Percentiles rank a stretch among this genome's conserved stretches.
Evolutionary conservation across 257 asterid species (phyloP).

Genomic region (Solanum lignicaule): DNA sequence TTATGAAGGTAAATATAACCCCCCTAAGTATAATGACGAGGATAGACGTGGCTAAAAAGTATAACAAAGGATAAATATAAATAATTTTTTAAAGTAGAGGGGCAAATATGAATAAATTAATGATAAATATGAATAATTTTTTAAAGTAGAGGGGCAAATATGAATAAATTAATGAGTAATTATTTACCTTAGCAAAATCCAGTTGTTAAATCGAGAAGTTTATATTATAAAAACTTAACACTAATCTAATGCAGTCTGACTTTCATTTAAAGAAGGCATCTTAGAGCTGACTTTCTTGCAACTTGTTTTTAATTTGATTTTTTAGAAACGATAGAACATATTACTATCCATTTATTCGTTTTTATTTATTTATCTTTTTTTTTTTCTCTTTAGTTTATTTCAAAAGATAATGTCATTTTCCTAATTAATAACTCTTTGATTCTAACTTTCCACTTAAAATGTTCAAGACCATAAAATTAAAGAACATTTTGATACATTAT

Average conservation of each 20-base stretch:
- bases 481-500: not conserved
- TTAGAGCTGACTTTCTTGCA: not conserved
- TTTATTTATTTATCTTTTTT: not conserved
- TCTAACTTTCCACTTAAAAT: fast-evolving
- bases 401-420: not conserved
- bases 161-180: not conserved
- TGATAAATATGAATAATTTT: no score
- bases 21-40: no score
- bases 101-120: no score
- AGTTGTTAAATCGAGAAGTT: not conserved
- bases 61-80: no score
- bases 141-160: no score
- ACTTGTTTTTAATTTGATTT: not conserved
- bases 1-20: not conserved
- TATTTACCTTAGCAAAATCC: not conserved
- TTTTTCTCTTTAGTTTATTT: not conserved
- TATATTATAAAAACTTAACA: not conserved
- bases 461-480: not conserved
- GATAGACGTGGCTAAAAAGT: no score
- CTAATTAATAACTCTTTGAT: no score
- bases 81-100: no score
- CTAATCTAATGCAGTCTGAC: not conserved
- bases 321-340: not conserved
- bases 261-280: not conserved
- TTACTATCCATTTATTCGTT: not conserved